Evolutionary conservation across 1,284 basidiomycete species (phyloP).

Genomic region (Kwoniella shivajii): DNA sequence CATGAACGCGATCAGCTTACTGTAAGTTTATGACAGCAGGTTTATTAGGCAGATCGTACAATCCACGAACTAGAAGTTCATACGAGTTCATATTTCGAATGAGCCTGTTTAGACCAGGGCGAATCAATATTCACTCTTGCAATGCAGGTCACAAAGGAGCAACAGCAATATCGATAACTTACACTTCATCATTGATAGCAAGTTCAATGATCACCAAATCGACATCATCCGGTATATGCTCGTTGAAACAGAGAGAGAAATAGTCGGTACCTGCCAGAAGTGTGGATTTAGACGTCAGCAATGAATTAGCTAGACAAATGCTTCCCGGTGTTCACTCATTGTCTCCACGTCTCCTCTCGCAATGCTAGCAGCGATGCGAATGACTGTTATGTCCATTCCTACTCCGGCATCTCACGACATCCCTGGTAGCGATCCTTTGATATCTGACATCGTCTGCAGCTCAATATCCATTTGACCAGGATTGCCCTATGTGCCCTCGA

Average conservation of each 20-base stretch:
- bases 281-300: not conserved
- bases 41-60: slow-evolving; percentile 39
- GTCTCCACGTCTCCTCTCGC: not conserved
- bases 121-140: too few relatives aligned
- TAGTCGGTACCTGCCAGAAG: slow-evolving; percentile 36
- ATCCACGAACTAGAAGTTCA: slow-evolving; percentile 37
- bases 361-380: too few relatives aligned
- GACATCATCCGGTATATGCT: slow-evolving; percentile 40
- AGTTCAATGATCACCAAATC: slow-evolving; percentile 44
- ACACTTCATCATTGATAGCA: slow-evolving; percentile 47
- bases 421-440: too few relatives aligned
- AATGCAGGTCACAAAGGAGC: slow-evolving; percentile 30
- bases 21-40: slow-evolving; percentile 45
- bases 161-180: slow-evolving; percentile 13
- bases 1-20: slow-evolving; percentile 22
- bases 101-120: too few relatives aligned
- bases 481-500: not conserved
- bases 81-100: slow-evolving; percentile 32
- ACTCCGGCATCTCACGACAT: too few relatives aligned
- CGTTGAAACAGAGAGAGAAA: slow-evolving; percentile 37
- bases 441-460: too few relatives aligned
- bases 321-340: not conserved
- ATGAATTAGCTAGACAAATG: not conserved
- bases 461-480: not conserved
- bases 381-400: too few relatives aligned